Evolutionary conservation across 305 asterid species (phyloP), one percentile per base, ranked within the genome.

Genomic region (Fraxinus sp.): DNA sequence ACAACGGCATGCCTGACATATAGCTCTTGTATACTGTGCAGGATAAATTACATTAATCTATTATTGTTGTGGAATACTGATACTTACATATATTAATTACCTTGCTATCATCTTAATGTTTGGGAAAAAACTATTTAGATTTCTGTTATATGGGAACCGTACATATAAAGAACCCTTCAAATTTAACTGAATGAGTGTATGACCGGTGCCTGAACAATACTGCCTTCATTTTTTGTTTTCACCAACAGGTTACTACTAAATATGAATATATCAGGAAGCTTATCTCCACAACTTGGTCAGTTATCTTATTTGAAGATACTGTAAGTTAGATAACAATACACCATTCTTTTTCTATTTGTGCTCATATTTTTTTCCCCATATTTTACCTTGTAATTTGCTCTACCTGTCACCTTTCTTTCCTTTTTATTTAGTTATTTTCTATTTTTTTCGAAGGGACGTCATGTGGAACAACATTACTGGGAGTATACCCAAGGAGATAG

Each of bases 381-480:
- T 11, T 18, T 76, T 52, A 39, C 30, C 13, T 64, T 28, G 70
- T 72, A 35, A 78, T 84, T 81, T 7, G 35, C 66, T 52, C 35
- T 32, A 32, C 35, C 35, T 55, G 76, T 32, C 6, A 4, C 24
- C 44, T 71, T 71, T 32, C 55, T 44, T 44, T 44, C 52, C 52
- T 75, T 68, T 84, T 52, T 82, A 35, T 64, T 36, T 26, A 49
- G 80, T 78, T 83, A 57, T n/a, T 78, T 85, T 55, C 85, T 20
- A 66, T 77, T 87, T 35, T 46, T 78, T 24, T 77, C 64, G 70
- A 73, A 97, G 98, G 92, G 98, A 95, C 88, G 84, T 97, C 75
- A 97, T 97, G 99, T 97, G 99, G 99, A 97, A 97, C 91, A 86
- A 79, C 78, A 88, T 97, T 79, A 88, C 88, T 28, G 98, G 98